Evolutionary conservation across 495 filamentous ascomycete genomes (phyloP), one percentile per base, ranked within the genome.

Genomic region (Aspergillus haitiensis): DNA sequence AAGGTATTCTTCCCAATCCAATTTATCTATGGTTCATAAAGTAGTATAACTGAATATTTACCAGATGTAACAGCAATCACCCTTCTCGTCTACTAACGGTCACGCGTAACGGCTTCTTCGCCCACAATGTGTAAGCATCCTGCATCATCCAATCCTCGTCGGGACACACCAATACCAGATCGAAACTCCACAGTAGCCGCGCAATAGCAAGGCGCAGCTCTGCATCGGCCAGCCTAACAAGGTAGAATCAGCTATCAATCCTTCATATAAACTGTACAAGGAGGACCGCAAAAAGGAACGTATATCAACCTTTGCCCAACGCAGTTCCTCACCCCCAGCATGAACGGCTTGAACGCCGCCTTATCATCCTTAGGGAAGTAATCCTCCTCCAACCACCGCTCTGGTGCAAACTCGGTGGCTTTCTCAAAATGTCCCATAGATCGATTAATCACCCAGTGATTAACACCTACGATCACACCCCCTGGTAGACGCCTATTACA

Each of bases 131-230:
- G 34, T 31, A 13, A 15, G n/a, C 12, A 8, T 33, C 34, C 49
- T 34, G 37, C 9, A 40, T 13, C 37, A 40, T 40, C 37, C 37
- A 40, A 8, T 13, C 37, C 37, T 3, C 37, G 13, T 13, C 2
- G 1, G 9, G 1, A 1, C 45, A 36, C 36, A 31, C 52, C 15
- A 15, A 15, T 1, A 10, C 11, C 5, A 58, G 11, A 27, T 58
- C 56, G 51, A 50, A 58, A n/a, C 36, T 59, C 61, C 61, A 68
- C 32, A 65, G 6, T 16, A 68, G 32, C 12, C 59, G 37, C 0
- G 63, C 65, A n/a, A 68, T 45, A 10, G 45, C 57, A 2, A 68
- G 12, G 6, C 65, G 18, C 55, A 65, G n/a, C 33, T 68, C 58
- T 34, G 54, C 21, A 13, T 42, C 52, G 1, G 65, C 59, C 34